Percentiles rank a stretch among this genome's conserved stretches.
These are phyloP conservation scores for Xylaria sp. DNA, from an alignment of 2,329 filamentous ascomycete genomes.

Conservation along the genomic window DNA sequence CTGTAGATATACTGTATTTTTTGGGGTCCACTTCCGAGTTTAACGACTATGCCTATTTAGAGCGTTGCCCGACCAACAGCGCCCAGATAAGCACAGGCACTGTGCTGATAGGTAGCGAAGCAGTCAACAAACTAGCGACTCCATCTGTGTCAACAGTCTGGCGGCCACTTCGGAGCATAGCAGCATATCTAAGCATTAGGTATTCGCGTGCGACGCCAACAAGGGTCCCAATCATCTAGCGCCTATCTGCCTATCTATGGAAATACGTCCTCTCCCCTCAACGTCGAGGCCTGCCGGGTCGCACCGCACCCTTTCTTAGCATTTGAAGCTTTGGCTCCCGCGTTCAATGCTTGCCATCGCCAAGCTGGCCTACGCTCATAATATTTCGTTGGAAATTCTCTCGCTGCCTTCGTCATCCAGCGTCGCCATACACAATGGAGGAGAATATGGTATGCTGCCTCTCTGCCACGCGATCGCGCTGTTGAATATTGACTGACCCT, in stretches of 20 bases:
- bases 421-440: slow-evolving; percentile 39
- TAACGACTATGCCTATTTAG: neutral
- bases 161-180: neutral
- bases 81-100: slow-evolving; percentile 17
- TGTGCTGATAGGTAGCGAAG: slow-evolving; percentile 9
- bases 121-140: slow-evolving; percentile 11
- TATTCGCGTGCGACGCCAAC: neutral
- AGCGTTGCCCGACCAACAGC: slow-evolving; percentile 34
- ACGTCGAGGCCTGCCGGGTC: slow-evolving; percentile 21
- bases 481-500: slow-evolving; percentile 25
- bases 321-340: slow-evolving; percentile 11
- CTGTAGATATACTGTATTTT: neutral
- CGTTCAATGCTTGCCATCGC: slow-evolving; percentile 22
- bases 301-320: slow-evolving; percentile 26
- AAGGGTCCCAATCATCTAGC: neutral
- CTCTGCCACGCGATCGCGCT: neutral
- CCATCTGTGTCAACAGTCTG: slow-evolving; percentile 21
- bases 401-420: slow-evolving; percentile 15
- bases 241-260: slow-evolving; percentile 8
- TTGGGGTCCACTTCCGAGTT: neutral
- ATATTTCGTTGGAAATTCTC: slow-evolving; percentile 20
- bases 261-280: slow-evolving; percentile 22
- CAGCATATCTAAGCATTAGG: slow-evolving; percentile 7
- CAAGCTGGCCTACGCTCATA: slow-evolving; percentile 23
- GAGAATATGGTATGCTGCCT: slow-evolving; percentile 40